A percentile compares a stretch with the other conserved stretches of the same genome.
Evolutionary conservation across 495 filamentous ascomycete genomes (phyloP).

Genomic region (Recurvomyces mirabilis): DNA sequence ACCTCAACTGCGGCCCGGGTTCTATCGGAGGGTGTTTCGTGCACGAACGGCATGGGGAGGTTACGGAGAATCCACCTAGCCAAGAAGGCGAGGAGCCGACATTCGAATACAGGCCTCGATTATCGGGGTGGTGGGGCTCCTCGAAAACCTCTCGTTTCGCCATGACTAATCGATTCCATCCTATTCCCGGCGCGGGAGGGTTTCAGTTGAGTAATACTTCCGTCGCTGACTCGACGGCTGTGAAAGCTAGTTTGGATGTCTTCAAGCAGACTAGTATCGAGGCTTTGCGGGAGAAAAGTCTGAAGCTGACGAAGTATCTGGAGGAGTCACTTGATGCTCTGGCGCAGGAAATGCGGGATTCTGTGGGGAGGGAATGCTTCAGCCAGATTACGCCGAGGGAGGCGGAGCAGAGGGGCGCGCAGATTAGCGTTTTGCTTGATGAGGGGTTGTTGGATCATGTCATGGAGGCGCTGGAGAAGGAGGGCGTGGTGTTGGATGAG

Average conservation of each 20-base stretch:
- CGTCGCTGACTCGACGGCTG: slow-evolving; percentile 54
- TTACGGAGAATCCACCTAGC: slow-evolving; percentile 1
- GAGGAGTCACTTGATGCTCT: slow-evolving; percentile 51
- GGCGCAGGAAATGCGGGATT: slow-evolving; percentile 15
- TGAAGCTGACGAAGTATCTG: slow-evolving; percentile 67
- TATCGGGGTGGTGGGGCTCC: slow-evolving; percentile 87
- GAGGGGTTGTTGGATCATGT: slow-evolving; percentile 58
- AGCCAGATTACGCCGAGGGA: slow-evolving; percentile 71
- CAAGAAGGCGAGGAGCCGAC: slow-evolving; percentile 17
- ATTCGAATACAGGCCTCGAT: slow-evolving; percentile 41
- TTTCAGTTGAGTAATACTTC: slow-evolving; percentile 62
- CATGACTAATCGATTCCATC: slow-evolving; percentile 69
- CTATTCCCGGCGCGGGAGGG: slow-evolving; percentile 56
- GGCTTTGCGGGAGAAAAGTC: slow-evolving; percentile 60
- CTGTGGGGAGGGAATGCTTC: slow-evolving; percentile 45
- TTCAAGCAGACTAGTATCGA: slow-evolving; percentile 64
- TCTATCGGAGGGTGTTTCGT: slow-evolving; percentile 81
- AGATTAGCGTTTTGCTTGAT: slow-evolving; percentile 64
- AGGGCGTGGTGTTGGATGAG: slow-evolving; percentile 76
- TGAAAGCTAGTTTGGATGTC: slow-evolving; percentile 66
- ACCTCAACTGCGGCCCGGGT: slow-evolving; percentile 84
- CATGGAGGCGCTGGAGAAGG: slow-evolving; percentile 54
- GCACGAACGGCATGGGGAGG: slow-evolving; percentile 51
- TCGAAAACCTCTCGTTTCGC: slow-evolving; percentile 63
- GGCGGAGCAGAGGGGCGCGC: slow-evolving; percentile 64